These are phyloP conservation scores for Infundibulicybe gibba DNA, from an alignment of 768 basidiomycete genomes.

Conservation along the genomic window DNA sequence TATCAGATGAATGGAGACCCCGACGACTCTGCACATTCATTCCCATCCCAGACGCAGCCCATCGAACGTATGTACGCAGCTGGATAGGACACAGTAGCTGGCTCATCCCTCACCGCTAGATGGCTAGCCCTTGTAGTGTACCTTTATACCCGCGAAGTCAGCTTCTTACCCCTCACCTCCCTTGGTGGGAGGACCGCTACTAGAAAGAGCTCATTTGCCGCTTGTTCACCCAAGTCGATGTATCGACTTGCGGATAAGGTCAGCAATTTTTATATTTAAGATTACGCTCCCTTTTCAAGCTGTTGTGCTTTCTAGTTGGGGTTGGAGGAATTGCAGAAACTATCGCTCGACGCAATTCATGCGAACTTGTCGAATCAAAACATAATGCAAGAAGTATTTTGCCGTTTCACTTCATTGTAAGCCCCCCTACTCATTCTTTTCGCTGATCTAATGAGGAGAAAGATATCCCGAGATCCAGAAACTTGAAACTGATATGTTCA, in stretches of 20 bases:
- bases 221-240: conserved; percentile 34
- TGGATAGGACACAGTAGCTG: not conserved
- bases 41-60: conserved; percentile 13
- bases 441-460: too few relatives aligned
- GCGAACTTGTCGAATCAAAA: conserved; percentile 3
- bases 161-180: conserved; percentile 23
- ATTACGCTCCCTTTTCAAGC: not conserved
- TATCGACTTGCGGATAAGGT: conserved; percentile 26
- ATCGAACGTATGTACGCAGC: conserved; percentile 10
- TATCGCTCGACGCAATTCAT: not conserved
- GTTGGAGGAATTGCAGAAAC: not conserved
- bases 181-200: conserved; percentile 7
- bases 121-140: conserved; percentile 35
- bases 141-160: conserved; percentile 29
- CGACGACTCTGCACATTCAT: conserved; percentile 8
- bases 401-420: conserved; percentile 1
- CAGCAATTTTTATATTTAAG: not conserved
- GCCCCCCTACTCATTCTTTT: too few relatives aligned
- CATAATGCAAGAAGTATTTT: conserved; percentile 8
- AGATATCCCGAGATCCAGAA: too few relatives aligned
- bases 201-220: not conserved
- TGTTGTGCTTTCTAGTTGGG: not conserved
- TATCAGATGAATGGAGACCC: not conserved
- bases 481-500: too few relatives aligned
- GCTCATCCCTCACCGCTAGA: conserved; percentile 12